Evolutionary conservation across 805 yeast genomes (phyloP).

Genomic region (Hanseniaspora thailandica): DNA sequence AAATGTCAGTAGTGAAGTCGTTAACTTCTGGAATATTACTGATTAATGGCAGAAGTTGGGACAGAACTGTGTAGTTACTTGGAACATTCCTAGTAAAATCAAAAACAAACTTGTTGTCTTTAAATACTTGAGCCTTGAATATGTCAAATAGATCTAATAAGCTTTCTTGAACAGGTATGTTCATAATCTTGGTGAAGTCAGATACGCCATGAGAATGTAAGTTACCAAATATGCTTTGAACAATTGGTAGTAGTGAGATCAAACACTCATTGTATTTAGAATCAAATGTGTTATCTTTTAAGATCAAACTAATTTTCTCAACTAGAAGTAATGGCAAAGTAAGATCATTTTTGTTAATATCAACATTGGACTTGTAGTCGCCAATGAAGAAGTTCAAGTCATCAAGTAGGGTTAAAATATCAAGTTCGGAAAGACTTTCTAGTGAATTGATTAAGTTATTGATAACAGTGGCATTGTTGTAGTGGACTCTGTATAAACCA

Average conservation of each 20-base stretch:
- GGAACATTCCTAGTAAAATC: slow-evolving; percentile 31
- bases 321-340: slow-evolving; percentile 1
- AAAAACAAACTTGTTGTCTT: slow-evolving; percentile 18
- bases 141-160: not conserved
- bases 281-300: not conserved
- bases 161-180: not conserved
- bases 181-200: not conserved
- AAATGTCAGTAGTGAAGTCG: slow-evolving; percentile 32
- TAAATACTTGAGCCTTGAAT: slow-evolving; percentile 1
- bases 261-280: slow-evolving; percentile 4
- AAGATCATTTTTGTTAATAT: slow-evolving; percentile 5
- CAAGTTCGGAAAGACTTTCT: slow-evolving; percentile 21
- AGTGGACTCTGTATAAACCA: slow-evolving; percentile 41
- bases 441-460: slow-evolving; percentile 13
- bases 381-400: slow-evolving; percentile 30
- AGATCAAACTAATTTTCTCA: not conserved
- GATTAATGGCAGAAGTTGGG: slow-evolving; percentile 22
- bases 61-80: slow-evolving; percentile 17
- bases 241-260: not conserved
- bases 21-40: slow-evolving; percentile 19
- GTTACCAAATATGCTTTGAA: slow-evolving; percentile 2
- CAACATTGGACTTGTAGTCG: slow-evolving; percentile 1
- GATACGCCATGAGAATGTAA: not conserved
- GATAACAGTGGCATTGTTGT: slow-evolving; percentile 27
- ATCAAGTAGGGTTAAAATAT: slow-evolving; percentile 26